Evolutionary conservation across 345 rosid species (phyloP).

Genomic region (Eucalyptus erythrocorys): DNA sequence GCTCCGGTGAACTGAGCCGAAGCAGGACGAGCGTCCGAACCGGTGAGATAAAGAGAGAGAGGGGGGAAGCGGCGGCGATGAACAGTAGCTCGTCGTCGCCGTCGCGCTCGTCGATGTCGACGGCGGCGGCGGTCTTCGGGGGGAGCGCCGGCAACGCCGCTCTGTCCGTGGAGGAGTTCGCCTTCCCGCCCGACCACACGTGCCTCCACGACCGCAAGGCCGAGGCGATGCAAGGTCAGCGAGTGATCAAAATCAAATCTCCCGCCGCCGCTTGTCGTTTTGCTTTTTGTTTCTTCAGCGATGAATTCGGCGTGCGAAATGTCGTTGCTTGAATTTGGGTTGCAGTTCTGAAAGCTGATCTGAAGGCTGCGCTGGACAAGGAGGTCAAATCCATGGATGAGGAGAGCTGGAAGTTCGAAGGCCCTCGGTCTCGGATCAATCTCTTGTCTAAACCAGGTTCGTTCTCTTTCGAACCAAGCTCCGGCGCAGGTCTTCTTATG

Average conservation of each 20-base stretch:
- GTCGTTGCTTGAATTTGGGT: background rate
- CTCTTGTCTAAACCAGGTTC: conserved; percentile 67
- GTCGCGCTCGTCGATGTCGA: conserved; percentile 58
- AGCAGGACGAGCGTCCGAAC: background rate
- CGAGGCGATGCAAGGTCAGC: conserved; percentile 40
- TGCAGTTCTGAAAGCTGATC: conserved; percentile 74
- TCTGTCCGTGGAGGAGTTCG: conserved; percentile 38
- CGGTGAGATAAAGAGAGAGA: background rate
- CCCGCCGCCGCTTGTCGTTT: background rate
- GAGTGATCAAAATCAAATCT: background rate
- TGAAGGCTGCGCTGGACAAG: conserved; percentile 60
- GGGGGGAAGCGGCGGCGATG: conserved; percentile 3
- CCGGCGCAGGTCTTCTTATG: background rate
- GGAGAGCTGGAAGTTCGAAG: conserved; percentile 90
- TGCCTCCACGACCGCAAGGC: conserved; percentile 59
- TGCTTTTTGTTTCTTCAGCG: background rate
- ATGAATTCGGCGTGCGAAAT: background rate
- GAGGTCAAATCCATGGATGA: conserved; percentile 84
- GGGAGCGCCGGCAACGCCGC: conserved; percentile 39
- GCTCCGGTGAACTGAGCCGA: background rate
- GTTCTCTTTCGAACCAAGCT: background rate
- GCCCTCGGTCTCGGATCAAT: conserved; percentile 80
- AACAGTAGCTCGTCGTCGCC: conserved; percentile 51
- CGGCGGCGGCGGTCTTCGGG: conserved; percentile 53
- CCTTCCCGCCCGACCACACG: conserved; percentile 48